These are phyloP conservation scores for Fomes fomentarius DNA, from an alignment of 1,284 basidiomycete species.

Conservation along the genomic window DNA sequence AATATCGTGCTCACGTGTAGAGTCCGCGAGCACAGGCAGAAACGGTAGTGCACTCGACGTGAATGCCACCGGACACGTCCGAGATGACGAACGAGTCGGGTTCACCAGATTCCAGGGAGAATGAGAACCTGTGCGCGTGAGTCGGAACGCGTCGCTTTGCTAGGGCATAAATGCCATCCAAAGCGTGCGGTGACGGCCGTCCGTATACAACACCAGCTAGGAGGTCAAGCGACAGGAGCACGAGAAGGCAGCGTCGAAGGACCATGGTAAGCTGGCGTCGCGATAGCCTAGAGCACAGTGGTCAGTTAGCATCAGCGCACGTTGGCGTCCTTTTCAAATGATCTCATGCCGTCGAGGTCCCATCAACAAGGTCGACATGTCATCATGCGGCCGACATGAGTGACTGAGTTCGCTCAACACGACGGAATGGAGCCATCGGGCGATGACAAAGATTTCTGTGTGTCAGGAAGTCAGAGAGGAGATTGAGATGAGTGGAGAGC, in stretches of 20 bases:
- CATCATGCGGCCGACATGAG: background rate
- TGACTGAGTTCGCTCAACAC: too few species aligned
- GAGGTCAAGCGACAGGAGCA: constrained; percentile 7
- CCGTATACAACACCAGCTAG: background rate
- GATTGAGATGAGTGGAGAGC: too few species aligned
- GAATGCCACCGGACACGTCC: constrained; percentile 28
- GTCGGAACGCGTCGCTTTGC: constrained; percentile 31
- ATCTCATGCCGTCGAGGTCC: background rate
- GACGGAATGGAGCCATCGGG: too few species aligned
- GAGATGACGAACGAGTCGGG: constrained; percentile 31
- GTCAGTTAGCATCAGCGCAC: background rate
- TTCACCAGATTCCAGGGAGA: constrained; percentile 27
- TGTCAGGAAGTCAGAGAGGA: too few species aligned
- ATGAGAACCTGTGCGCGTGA: constrained; percentile 32
- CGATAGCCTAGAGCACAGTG: background rate
- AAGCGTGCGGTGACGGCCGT: background rate
- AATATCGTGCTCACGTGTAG: constrained; percentile 29
- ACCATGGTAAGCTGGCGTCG: background rate
- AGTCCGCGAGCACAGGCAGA: constrained; percentile 35
- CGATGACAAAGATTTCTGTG: too few species aligned
- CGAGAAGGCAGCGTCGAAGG: constrained; percentile 1
- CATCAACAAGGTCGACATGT: background rate
- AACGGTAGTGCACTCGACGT: constrained; percentile 34
- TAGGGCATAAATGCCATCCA: constrained; percentile 33
- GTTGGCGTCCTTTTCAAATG: background rate